phyloP scores from a whole-genome alignment of 768 basidiomycete species.

The Termitomyces sp. region DNA sequence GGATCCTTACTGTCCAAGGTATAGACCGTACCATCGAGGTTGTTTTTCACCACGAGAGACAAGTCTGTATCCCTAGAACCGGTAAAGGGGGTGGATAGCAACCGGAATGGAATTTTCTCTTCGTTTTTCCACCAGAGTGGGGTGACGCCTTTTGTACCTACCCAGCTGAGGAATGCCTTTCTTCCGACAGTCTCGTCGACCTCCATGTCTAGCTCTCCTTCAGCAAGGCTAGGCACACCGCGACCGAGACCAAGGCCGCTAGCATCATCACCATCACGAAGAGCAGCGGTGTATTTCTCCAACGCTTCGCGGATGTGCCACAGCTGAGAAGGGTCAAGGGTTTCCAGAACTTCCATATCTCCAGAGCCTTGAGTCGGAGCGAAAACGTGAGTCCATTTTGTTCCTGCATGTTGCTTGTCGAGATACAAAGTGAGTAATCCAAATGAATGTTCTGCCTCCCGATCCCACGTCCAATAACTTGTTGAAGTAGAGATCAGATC shows the following conservation, averaged over 20 bases:
- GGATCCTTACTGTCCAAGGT: slow-evolving; percentile 26
- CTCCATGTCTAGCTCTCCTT: slow-evolving; percentile 90
- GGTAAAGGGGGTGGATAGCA: slow-evolving; percentile 73
- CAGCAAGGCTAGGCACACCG: slow-evolving; percentile 73
- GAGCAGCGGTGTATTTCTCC: slow-evolving; percentile 76
- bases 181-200: slow-evolving; percentile 74
- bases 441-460: slow-evolving; percentile 58
- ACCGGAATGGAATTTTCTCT: slow-evolving; percentile 32
- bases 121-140: slow-evolving; percentile 35
- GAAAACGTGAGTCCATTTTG: slow-evolving; percentile 87
- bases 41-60: slow-evolving; percentile 62
- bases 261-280: slow-evolving; percentile 51
- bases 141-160: slow-evolving; percentile 42
- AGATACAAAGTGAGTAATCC: slow-evolving; percentile 79
- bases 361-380: slow-evolving; percentile 39
- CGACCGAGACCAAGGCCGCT: slow-evolving; percentile 59
- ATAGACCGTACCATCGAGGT: slow-evolving; percentile 69
- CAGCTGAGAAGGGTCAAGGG: slow-evolving; percentile 80
- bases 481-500: slow-evolving; percentile 67
- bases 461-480: slow-evolving; percentile 94
- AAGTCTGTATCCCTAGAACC: slow-evolving; percentile 28
- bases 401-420: slow-evolving; percentile 79
- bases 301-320: slow-evolving; percentile 73
- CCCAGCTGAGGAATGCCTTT: slow-evolving; percentile 60
- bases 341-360: slow-evolving; percentile 77